Base-by-base conservation (phyloP, 75 land plant genomes). In the Sequoia sempervirens region DNA sequence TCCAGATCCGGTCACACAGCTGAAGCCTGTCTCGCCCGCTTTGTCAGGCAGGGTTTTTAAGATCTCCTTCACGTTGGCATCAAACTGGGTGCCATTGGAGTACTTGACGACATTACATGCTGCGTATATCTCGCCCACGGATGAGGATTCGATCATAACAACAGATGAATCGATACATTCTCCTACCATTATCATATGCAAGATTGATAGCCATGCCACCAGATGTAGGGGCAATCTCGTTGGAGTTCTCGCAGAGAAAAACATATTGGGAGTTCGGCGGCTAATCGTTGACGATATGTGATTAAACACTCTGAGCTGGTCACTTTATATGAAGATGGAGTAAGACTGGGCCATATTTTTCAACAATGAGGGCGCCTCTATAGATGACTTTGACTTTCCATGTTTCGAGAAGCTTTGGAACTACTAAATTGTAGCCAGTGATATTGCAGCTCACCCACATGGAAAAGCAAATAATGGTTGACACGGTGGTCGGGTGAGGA, bases 1-100 rank as follows among this genome's bases (percentile, higher is more conserved):
- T n/a, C 69, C 82, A 1, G 4, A 28, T n/a, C 56, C 38, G 14
- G 85, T 84, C 0, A 90, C 47, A 28, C 88, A 81, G 68, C 89
- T 91, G 89, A 32, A 69, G 34, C 47, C 34, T 36, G 36, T 69
- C 18, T 52, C 1, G 34, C 28, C 37, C 43, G 23, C n/a, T 5
- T 38, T 40, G 18, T 38, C 80, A 1, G 43, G 6, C 3, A 41
- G 38, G 11, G 5, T 14, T 14, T 47, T 15, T 17, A 32, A 50
- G 17, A 46, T 1, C 34, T 14, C 17, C 8, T 47, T 23, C 2
- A 11, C n/a, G 50, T 78, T 43, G 13, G 40, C 20, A 6, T 7
- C 46, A 4, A 40, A 78, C 8, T 78, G 46, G 9, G 80, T 38
- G n/a, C 80, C 80, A n/a, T 78, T 41, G 14, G 23, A 10, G 56